Evolutionary conservation across 2,329 filamentous ascomycete genomes (phyloP), one percentile per base, ranked within the genome.

Genomic region (Sphaerulina musiva): DNA sequence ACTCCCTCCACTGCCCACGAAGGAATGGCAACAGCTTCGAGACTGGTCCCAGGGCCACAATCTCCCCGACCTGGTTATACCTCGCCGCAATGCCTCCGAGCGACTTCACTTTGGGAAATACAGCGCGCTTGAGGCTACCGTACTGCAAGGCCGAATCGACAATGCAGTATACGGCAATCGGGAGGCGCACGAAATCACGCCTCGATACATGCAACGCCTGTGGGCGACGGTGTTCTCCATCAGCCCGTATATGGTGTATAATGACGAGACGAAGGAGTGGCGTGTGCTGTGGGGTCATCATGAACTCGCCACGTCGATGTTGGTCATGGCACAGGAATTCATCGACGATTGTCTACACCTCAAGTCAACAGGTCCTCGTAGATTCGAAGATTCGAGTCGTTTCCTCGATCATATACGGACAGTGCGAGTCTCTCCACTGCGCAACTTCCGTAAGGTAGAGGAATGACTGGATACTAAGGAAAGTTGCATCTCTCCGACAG

Each of bases 151-250:
- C 8, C 55, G 48, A 12, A 45, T 55, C 12, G 45, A 54, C 31
- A 46, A 49, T 36, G 29, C 17, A 26, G 45, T 50, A 8, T 61
- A 62, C 12, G 57, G 51, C 6, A 62, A 62, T 14, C 17, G 53
- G 12, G 48, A 66, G 17, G 59, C 53, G 56, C 72, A 73, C 50
- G 56, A 47, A n/a, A 66, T 78, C 34, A 76, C 69, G 1, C 56
- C 65, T 9, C 69, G 73, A 8, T 72, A 70, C 53, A 78, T 79
- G 76, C 66, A 66, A 49, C 68, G 74, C 32, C 56, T 78, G 12
- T 79, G 76, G 68, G 59, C 64, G 4, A 65, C 64, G 23, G 62
- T 78, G 6, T 72, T 77, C 48, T 57, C 56, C 2, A 51, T 31
- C n/a, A 44, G 48, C 32, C 48, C 48, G n/a, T 51, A 51, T 8